Evolutionary conservation across 2,329 filamentous ascomycete genomes (phyloP), one percentile per base, ranked within the genome.

Genomic region (Epichloe festucae): DNA sequence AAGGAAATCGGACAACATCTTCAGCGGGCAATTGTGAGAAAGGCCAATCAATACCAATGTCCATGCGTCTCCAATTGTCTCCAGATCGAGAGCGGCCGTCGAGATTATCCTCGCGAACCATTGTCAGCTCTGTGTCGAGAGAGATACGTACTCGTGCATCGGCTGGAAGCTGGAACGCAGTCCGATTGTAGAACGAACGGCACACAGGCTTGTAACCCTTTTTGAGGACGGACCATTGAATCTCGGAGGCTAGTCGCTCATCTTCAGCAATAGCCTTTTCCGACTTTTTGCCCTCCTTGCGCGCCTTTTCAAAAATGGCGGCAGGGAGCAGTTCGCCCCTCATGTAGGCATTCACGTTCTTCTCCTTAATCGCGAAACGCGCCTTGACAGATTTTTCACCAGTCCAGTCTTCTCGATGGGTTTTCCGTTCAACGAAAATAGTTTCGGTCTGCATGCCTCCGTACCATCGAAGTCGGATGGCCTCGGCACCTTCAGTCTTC

Each of bases 321-420:
- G 85, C 82, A 0, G 93, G 90, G 2, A 89, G 87, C 63, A 95
- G 77, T 60, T 89, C 82, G 51, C 93, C 93, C 48, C 77, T 77
- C 68, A 98, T 73, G 66, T 90, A 98, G 14, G 88, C 78, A 63
- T 97, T 97, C 63, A 98, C 85, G 56, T 96, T 87, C 77, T 98
- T 98, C 72, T 98, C 93, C 73, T 98, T 97, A 57, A 93, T 76
- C 8, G 87, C 78, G 64, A 98, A 98, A 43, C 93, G 86, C 43
- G 93, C 91, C 73, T 98, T 98, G 70, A 98, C 93, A 2, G 91
- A 97, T 72, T 97, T 95, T 67, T 98, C 93, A 53, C 93, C 93
- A 0, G 93, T 98, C 93, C 93, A 98, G 67, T 98, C 93, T 68
- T 98, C 93, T 40, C 93, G 85, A 72, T 98, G 93, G 1, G 93